Percentiles rank a stretch among this genome's conserved stretches.
Conservation (phyloP, 2,329 filamentous ascomycete genomes). For the Paradendryphiella salina region DNA sequence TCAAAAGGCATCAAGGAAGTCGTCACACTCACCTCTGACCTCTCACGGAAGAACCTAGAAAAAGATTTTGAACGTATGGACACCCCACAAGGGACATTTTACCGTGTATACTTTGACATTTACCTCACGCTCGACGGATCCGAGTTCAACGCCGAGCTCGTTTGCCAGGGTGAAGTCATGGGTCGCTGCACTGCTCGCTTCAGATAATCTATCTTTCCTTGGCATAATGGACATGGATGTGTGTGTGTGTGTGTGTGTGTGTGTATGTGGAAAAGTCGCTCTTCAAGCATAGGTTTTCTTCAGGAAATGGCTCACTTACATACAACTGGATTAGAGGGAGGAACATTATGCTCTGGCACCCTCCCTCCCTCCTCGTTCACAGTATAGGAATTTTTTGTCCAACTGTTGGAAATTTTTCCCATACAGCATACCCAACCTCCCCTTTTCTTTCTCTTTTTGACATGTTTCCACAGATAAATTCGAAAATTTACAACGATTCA, state of each 20-base stretch:
- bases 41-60: slow-evolving; percentile 96
- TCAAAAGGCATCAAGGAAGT: slow-evolving; percentile 92
- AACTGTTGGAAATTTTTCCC: no score
- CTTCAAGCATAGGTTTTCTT: not conserved
- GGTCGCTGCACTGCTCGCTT: slow-evolving; percentile 92
- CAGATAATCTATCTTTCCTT: slow-evolving; percentile 52
- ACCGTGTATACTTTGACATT: slow-evolving; percentile 71
- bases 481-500: no score
- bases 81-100: slow-evolving; percentile 80
- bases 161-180: slow-evolving; percentile 99
- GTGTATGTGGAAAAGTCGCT: not conserved
- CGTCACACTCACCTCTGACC: slow-evolving; percentile 93
- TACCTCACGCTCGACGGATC: slow-evolving; percentile 90
- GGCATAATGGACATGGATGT: not conserved
- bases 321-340: no score
- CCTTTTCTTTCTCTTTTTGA: no score
- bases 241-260: not conserved
- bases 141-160: slow-evolving; percentile 96
- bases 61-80: slow-evolving; percentile 99
- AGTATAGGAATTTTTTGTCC: no score
- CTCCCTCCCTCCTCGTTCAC: no score
- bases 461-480: no score
- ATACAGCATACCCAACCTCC: no score
- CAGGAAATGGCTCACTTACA: no score
- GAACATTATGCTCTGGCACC: no score